Evolutionary conservation across 2,329 filamentous ascomycete genomes (phyloP).

Genomic region (Ophiostoma tasmaniense): DNA sequence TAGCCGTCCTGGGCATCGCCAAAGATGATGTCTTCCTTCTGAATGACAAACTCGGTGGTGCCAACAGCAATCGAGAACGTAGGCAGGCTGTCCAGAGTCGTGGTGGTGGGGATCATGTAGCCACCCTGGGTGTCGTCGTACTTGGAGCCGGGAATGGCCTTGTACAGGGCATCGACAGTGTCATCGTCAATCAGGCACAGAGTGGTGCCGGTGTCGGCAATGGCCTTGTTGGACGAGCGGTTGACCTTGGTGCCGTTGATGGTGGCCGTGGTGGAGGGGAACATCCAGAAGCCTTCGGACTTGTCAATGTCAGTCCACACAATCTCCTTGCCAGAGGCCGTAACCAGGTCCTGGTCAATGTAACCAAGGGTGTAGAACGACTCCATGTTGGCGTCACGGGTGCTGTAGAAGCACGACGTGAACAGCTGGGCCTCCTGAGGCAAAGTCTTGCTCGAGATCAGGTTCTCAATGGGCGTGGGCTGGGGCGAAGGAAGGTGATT

Average conservation of each 20-base stretch:
- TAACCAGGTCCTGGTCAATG: constrained; percentile 56
- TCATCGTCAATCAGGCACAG: constrained; percentile 56
- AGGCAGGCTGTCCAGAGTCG: constrained; percentile 46
- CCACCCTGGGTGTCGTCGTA: constrained; percentile 52
- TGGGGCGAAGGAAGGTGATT: constrained; percentile 33
- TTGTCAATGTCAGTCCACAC: constrained; percentile 53
- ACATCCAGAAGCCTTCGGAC: constrained; percentile 59
- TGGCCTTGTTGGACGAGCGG: constrained; percentile 52
- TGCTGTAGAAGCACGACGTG: constrained; percentile 53
- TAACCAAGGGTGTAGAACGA: constrained; percentile 68
- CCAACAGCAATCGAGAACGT: constrained; percentile 56
- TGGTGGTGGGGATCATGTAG: constrained; percentile 52
- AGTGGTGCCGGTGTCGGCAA: constrained; percentile 65
- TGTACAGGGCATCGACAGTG: constrained; percentile 54
- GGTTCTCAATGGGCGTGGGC: constrained; percentile 58
- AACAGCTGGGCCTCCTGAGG: constrained; percentile 48
- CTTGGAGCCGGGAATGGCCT: constrained; percentile 50
- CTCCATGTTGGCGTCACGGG: constrained; percentile 40
- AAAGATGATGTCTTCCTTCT: constrained; percentile 56
- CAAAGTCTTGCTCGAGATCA: constrained; percentile 46
- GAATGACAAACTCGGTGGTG: constrained; percentile 48
- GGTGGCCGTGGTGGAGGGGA: constrained; percentile 47
- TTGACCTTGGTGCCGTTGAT: constrained; percentile 48
- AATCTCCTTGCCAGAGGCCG: constrained; percentile 44
- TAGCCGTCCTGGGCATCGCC: constrained; percentile 45